Percentiles rank a stretch among this genome's conserved stretches.
Evolutionary conservation across 495 filamentous ascomycete genomes (phyloP).

Genomic region (Xylaria scruposa): DNA sequence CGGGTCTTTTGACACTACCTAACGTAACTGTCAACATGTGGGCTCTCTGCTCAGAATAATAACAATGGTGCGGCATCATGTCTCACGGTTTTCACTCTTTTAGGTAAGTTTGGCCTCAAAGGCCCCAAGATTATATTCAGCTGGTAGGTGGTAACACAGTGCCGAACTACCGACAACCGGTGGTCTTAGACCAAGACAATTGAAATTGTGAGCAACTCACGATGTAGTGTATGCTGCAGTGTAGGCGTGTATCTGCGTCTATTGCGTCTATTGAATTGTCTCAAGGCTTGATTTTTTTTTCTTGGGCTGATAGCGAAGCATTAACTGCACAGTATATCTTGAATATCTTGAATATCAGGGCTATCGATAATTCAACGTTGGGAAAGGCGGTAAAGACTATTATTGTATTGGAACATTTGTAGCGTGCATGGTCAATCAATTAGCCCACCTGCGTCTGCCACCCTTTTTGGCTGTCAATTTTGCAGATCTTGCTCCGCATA

Average conservation of each 20-base stretch:
- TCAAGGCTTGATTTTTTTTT: neutral
- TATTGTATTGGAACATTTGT: neutral
- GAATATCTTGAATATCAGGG: neutral
- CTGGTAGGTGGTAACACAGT: neutral
- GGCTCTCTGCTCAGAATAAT: neutral
- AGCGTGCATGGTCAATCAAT: neutral
- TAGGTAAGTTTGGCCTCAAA: neutral
- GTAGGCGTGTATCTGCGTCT: neutral
- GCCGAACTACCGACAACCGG: neutral
- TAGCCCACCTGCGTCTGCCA: too few relatives aligned
- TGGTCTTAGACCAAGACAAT: neutral
- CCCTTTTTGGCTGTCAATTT: too few relatives aligned
- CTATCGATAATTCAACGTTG: neutral
- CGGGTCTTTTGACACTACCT: neutral
- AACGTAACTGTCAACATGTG: neutral
- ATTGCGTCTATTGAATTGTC: neutral
- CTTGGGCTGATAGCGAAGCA: neutral
- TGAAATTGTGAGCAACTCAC: neutral
- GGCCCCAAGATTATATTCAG: neutral
- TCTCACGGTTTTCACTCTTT: neutral
- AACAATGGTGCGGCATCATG: neutral
- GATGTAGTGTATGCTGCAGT: too few relatives aligned
- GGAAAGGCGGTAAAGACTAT: conserved; percentile 2
- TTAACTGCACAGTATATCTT: neutral
- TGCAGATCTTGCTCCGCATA: too few relatives aligned